Percentiles rank a stretch among this genome's conserved stretches.
These are phyloP conservation scores for Leccinum pellstonianum DNA, from an alignment of 768 basidiomycete genomes.

Conservation along the genomic window DNA sequence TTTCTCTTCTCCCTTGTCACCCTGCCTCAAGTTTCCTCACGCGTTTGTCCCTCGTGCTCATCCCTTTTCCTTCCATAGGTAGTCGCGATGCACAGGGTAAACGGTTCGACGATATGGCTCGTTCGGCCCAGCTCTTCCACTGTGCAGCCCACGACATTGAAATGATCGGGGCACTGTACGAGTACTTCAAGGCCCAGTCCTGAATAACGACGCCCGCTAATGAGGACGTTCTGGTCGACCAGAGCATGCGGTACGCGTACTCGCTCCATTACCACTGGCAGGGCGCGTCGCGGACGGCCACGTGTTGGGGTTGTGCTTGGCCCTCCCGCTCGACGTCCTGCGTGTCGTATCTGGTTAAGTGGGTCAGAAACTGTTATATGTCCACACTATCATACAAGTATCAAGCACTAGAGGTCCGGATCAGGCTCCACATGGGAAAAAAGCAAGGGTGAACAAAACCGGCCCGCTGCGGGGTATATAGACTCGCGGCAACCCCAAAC, in stretches of 20 bases:
- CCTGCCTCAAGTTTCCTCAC: no score
- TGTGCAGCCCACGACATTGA: constrained; percentile 45
- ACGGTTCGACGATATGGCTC: constrained; percentile 34
- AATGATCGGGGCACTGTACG: constrained; percentile 37
- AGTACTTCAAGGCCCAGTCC: constrained; percentile 27
- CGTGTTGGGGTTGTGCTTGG: constrained; percentile 19
- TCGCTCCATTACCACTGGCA: constrained; percentile 30
- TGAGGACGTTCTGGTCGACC: constrained; percentile 14
- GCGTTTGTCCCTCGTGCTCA: background rate
- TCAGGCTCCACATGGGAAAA: no score
- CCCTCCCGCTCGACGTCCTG: no score
- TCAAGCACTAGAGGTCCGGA: no score
- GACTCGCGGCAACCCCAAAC: no score
- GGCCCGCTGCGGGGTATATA: no score
- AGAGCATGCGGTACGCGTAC: constrained; percentile 31
- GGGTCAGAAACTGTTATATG: no score
- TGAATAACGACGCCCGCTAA: constrained; percentile 25
- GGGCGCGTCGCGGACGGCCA: constrained; percentile 25
- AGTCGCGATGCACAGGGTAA: constrained; percentile 36
- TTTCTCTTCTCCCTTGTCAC: no score
- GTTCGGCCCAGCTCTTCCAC: constrained; percentile 33
- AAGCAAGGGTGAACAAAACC: no score
- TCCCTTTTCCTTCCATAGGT: constrained; percentile 19
- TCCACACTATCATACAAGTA: no score
- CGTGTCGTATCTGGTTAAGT: no score